These are phyloP conservation scores for Yamadazyma dendronema DNA, from an alignment of 1,139 yeast genomes.

Conservation along the genomic window DNA sequence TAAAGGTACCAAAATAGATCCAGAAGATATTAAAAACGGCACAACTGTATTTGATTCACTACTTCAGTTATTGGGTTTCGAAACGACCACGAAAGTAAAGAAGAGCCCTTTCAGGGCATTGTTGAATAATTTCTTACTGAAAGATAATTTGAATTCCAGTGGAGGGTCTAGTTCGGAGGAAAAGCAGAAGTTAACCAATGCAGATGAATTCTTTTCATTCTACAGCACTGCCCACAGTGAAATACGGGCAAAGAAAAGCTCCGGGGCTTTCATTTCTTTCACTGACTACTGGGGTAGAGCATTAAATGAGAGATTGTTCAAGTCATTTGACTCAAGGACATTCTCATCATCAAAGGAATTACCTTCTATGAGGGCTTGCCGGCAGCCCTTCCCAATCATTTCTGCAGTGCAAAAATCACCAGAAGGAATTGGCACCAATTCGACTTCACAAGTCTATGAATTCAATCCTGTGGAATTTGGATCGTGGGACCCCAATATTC, in stretches of 20 bases:
- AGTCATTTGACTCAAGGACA: slow-evolving; percentile 29
- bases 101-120: slow-evolving; percentile 1
- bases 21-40: background rate
- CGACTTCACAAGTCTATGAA: slow-evolving; percentile 42
- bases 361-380: slow-evolving; percentile 20
- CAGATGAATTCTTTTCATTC: slow-evolving; percentile 21
- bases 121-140: background rate
- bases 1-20: slow-evolving; percentile 5
- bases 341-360: slow-evolving; percentile 21
- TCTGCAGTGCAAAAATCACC: slow-evolving; percentile 36
- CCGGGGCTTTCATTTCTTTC: slow-evolving; percentile 57
- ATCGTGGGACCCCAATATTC: slow-evolving; percentile 55
- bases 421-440: slow-evolving; percentile 17
- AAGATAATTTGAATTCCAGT: background rate
- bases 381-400: slow-evolving; percentile 45
- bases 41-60: background rate
- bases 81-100: slow-evolving; percentile 6
- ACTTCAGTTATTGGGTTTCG: slow-evolving; percentile 26
- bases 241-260: slow-evolving; percentile 46
- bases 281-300: slow-evolving; percentile 74
- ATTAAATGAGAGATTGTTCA: slow-evolving; percentile 46
- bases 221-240: slow-evolving; percentile 54
- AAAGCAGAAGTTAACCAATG: too few species aligned
- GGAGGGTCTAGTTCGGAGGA: too few species aligned
- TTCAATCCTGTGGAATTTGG: slow-evolving; percentile 71